Evolutionary conservation across 495 filamentous ascomycete genomes (phyloP), one percentile per base, ranked within the genome.

Genomic region (Hypoxylon cercidicola): DNA sequence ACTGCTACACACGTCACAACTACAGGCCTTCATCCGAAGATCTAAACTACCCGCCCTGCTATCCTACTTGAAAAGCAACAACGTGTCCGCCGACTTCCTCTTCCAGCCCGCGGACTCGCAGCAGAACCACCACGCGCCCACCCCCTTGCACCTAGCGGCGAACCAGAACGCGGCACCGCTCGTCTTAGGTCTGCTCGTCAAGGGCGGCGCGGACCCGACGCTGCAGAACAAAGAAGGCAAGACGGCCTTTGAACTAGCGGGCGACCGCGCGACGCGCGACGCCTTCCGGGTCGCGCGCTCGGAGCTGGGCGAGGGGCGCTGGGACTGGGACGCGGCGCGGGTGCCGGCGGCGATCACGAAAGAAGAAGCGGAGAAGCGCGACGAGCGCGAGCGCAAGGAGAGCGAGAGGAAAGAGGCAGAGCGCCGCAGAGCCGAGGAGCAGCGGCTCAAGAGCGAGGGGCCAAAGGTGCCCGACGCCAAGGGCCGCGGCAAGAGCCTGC

Each of bases 11-110:
- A 97, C 93, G 0, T 85, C 87, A 2, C 96, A 98, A 72, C 79
- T 98, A 4, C 90, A 91, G 60, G 87, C 93, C 16, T 82, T 97
- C 25, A 92, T 97, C 62, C 90, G 92, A 21, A 91, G 96, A 45
- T 95, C 92, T 1, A 97, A 96, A 75, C 84, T 92, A 0, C 93
- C 95, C 6, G 92, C 90, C 2, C 78, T 98, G 1, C 85, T 97
- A 41, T 87, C 92, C 20, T 98, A 99, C 74, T 77, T 99, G 13
- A 82, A 83, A 19, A 85, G 81, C 50, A 93, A 96, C 73, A 75
- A 82, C 1, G 81, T 97, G 20, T 72, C 86, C 4, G 62, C 90
- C 0, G 77, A 88, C 40, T 97, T 93, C 69, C 77, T 69, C 19
- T 97, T 98, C 76, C 77, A 85, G 34, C 95, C 96, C 0, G 64